Evolutionary conservation across 108 stramenopile genomes (phyloP), one percentile per base, ranked within the genome.

Genomic region (Discostella pseudostelligera): DNA sequence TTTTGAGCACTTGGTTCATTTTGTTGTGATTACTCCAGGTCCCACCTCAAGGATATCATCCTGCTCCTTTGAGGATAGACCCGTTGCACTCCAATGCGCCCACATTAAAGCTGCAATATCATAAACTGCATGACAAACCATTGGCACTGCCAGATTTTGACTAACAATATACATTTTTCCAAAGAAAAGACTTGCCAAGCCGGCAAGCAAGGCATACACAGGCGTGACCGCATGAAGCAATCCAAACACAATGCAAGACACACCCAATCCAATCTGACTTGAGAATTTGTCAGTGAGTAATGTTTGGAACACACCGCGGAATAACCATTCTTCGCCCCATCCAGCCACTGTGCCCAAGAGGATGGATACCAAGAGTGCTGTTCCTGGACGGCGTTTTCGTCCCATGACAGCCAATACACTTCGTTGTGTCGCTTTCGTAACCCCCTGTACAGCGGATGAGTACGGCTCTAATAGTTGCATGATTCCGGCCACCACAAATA

Each of bases 291-390:
- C 57, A 17, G 55, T 40, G 22, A 93, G 59, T 56, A 82, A 59
- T 21, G 70, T 78, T 64, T 92, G 91, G 32, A 90, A 73, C 1
- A 92, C 81, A 2, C 91, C 91, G 1, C 94, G 89, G 74, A 95
- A 95, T 0, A 95, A 69, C 89, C 84, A 81, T 66, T 95, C 94
- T 76, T 95, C 94, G 43, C 91, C 90, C 57, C 84, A 59, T 7
- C 94, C 94, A 24, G 94, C 94, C 10, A 86, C 89, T 1, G 72
- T 20, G 9, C 92, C 92, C 56, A 90, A 53, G 0, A 86, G 62
- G 7, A 84, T 46, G 19, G 84, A 70, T 7, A 73, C 71, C 0
- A 72, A 9, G 10, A 81, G 48, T 10, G 81, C 87, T 48, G 83
- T 28, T 14, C 74, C 10, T 40, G 86, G 86, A 37, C 83, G 82